These are phyloP conservation scores for Kokia cookei DNA, from an alignment of 441 rosid genomes.

Conservation along the genomic window DNA sequence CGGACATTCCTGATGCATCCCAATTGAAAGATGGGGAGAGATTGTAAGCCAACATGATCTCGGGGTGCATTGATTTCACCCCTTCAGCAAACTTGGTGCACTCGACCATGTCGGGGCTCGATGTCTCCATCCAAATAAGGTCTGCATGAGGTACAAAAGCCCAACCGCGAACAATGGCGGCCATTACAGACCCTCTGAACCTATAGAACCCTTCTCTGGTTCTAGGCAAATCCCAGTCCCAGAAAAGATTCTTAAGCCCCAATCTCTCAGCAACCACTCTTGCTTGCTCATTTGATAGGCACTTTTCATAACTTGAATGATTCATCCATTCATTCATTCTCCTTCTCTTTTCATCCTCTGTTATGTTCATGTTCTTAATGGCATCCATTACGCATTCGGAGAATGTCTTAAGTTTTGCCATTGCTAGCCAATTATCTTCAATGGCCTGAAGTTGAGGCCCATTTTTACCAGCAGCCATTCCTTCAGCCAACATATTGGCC, in stretches of 20 bases:
- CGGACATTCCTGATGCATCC: constrained; percentile 90
- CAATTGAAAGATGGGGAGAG: constrained; percentile 91
- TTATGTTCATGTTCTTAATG: constrained; percentile 45
- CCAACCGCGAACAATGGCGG: constrained; percentile 80
- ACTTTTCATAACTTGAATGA: constrained; percentile 58
- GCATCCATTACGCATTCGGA: constrained; percentile 58
- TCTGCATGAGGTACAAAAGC: constrained; percentile 80
- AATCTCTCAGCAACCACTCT: constrained; percentile 59
- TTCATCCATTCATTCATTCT: constrained; percentile 63
- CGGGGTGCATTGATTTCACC: constrained; percentile 59
- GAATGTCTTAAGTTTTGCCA: constrained; percentile 72
- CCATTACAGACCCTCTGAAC: constrained; percentile 75
- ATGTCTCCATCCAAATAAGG: constrained; percentile 88
- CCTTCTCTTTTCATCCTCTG: constrained; percentile 55
- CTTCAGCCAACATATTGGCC: constrained; percentile 62
- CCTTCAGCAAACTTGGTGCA: constrained; percentile 74
- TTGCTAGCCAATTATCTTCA: constrained; percentile 78
- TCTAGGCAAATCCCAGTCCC: constrained; percentile 96
- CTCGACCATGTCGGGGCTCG: constrained; percentile 71
- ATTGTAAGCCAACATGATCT: constrained; percentile 82
- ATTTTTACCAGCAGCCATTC: constrained; percentile 65
- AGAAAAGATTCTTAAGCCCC: constrained; percentile 70
- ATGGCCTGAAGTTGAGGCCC: constrained; percentile 72
- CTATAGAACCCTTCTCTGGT: constrained; percentile 93
- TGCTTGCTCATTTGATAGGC: constrained; percentile 64